These are phyloP conservation scores for Cyclostephanos invisitatus DNA, from an alignment of 108 stramenopile species.

Conservation along the genomic window DNA sequence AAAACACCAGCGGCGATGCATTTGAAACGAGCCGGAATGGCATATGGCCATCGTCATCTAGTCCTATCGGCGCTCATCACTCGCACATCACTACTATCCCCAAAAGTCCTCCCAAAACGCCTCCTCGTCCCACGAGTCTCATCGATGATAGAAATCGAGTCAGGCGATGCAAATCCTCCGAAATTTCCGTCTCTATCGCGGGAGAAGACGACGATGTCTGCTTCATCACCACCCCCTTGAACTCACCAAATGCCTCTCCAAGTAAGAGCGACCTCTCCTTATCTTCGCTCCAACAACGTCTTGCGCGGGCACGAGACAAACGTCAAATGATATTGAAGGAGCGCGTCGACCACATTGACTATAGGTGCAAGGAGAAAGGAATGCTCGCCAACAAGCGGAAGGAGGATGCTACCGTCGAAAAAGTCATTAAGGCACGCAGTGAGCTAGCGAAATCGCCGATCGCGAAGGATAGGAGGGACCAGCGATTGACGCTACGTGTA, in stretches of 20 bases:
- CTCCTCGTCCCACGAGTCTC: slow-evolving; percentile 24
- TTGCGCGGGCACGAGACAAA: slow-evolving; percentile 18
- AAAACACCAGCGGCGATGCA: not conserved
- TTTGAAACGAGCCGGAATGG: not conserved
- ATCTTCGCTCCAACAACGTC: slow-evolving; percentile 30
- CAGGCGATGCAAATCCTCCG: slow-evolving; percentile 11
- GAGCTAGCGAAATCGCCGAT: slow-evolving; percentile 22
- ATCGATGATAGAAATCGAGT: slow-evolving; percentile 7
- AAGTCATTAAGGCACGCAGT: slow-evolving; percentile 18
- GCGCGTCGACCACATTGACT: not conserved
- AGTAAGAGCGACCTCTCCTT: not conserved
- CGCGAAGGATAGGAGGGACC: slow-evolving; percentile 22
- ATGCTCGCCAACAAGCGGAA: slow-evolving; percentile 21
- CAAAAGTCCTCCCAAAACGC: slow-evolving; percentile 14
- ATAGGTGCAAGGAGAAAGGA: slow-evolving; percentile 16
- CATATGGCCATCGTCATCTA: not conserved
- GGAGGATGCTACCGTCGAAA: slow-evolving; percentile 16
- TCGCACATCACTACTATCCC: slow-evolving; percentile 12
- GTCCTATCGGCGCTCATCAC: not conserved
- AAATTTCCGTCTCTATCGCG: slow-evolving; percentile 7
- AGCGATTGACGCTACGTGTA: slow-evolving; percentile 9
- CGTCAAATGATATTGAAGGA: slow-evolving; percentile 18
- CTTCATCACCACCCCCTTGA: not conserved
- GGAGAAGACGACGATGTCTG: not conserved
- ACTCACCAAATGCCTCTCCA: slow-evolving; percentile 7